Evolutionary conservation across 345 rosid species (phyloP).

Genomic region (Pistacia integerrima): DNA sequence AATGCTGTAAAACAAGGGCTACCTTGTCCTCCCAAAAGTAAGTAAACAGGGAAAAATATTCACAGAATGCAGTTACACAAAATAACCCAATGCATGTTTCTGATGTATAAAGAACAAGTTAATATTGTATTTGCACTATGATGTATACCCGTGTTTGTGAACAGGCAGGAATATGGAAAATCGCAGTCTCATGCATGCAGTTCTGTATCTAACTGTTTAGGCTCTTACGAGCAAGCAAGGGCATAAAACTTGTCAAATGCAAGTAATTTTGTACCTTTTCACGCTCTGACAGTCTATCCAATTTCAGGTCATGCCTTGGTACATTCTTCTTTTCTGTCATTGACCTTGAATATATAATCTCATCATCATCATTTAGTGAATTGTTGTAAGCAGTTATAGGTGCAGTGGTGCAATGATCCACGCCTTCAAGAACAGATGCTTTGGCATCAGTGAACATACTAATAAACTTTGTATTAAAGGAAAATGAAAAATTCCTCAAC

Average conservation of each 20-base stretch:
- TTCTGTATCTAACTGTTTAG: conserved; percentile 55
- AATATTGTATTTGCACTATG: not conserved
- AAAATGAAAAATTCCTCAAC: conserved; percentile 4
- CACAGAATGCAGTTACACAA: conserved; percentile 5
- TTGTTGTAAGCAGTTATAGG: conserved; percentile 40
- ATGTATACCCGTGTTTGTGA: not conserved
- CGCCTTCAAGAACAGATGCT: conserved; percentile 51
- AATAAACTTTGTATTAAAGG: conserved; percentile 9
- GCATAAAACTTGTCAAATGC: conserved; percentile 14
- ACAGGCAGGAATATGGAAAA: not conserved
- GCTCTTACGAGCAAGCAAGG: conserved; percentile 37
- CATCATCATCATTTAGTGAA: conserved; percentile 45
- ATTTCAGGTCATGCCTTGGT: conserved; percentile 51
- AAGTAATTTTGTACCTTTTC: conserved; percentile 64
- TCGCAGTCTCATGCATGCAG: conserved; percentile 15
- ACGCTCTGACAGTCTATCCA: conserved; percentile 75
- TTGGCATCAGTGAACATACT: conserved; percentile 24
- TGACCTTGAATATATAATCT: conserved; percentile 58
- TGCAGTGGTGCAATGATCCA: conserved; percentile 63
- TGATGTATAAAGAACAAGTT: not conserved
- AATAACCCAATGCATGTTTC: not conserved
- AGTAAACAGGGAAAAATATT: not conserved
- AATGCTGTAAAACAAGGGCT: conserved; percentile 1
- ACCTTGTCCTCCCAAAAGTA: not conserved
- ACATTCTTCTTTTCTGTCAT: conserved; percentile 61